Conservation (phyloP, 2,329 filamentous ascomycete species). For the Chrysoporthe austroafricana region DNA sequence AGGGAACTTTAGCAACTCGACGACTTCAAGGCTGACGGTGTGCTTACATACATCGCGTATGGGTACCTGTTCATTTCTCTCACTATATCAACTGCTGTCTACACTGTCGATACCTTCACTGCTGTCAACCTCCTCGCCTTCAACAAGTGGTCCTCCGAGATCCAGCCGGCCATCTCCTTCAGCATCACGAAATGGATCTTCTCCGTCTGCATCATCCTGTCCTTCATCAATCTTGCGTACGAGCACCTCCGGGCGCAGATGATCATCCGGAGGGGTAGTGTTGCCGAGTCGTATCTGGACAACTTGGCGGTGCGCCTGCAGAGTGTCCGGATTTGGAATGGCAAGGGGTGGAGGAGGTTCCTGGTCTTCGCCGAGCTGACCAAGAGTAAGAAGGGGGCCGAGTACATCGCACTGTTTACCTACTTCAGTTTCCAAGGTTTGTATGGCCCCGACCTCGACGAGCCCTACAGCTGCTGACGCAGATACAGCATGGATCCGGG, state of each 20-base stretch:
- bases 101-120: constrained; percentile 89
- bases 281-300: constrained; percentile 91
- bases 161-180: constrained; percentile 78
- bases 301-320: constrained; percentile 83
- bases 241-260: constrained; percentile 80
- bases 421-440: constrained; percentile 76
- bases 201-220: constrained; percentile 86
- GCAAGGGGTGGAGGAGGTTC: constrained; percentile 85
- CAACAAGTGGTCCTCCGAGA: constrained; percentile 83
- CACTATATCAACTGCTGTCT: constrained; percentile 79
- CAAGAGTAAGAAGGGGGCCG: constrained; percentile 86
- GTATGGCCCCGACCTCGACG: background rate
- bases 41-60: constrained; percentile 79
- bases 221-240: constrained; percentile 78
- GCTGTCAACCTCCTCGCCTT: constrained; percentile 89
- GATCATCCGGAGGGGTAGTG: constrained; percentile 82
- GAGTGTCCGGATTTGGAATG: constrained; percentile 69
- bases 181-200: constrained; percentile 93
- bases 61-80: constrained; percentile 82
- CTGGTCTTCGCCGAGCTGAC: constrained; percentile 91
- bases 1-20: constrained; percentile 47
- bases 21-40: constrained; percentile 86
- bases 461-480: constrained; percentile 27
- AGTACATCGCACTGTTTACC: constrained; percentile 88
- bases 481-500: constrained; percentile 75